Base-by-base conservation (phyloP, 352 stramenopile genomes). In the Phytophthora pistaciae region DNA sequence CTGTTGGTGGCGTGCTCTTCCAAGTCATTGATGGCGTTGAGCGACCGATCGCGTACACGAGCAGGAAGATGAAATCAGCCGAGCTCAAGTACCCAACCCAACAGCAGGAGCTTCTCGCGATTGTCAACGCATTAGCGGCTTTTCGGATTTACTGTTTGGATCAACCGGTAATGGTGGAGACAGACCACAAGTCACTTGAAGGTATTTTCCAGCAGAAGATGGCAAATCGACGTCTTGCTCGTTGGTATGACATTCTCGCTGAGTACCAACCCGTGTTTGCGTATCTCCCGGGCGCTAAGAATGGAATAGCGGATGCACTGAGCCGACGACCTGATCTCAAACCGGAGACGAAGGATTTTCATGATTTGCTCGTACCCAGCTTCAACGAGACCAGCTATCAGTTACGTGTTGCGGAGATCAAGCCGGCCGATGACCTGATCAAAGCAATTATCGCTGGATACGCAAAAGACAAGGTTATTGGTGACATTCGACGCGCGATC, bases 141-240 rank as follows among this genome's bases (percentile, higher is more conserved):
- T 49, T 49, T 20, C 40, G 40, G 7, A 49, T 49, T 49, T 49
- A 49, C 40, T 21, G 40, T 49, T 49, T 49, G 40, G 40, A 49
- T 49, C 14, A 5, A 49, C 40, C 40, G 5, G 40, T 49, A 11
- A 49, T 49, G 16, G 40, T 49, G 40, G 40, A 49, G 40, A 49
- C 40, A 11, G 40, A 49, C 5, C 40, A 49, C 40, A 49, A 49
- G 18, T 49, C 40, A 21, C 40, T 49, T 49, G 40, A 49, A 21
- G 42, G 42, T 49, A 49, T 21, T 49, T 49, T 49, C 42, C 42
- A 49, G 18, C 42, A 23, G 8, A 23, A 49, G 16, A 49, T 21
- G 42, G 18, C 42, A 5, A 49, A 49, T 23, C 42, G 42, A 8
- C 6, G 42, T 8, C 42, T 48, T 7, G 40, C 14, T 0, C 40